These are phyloP conservation scores for Diatrype stigma DNA, from an alignment of 2,329 filamentous ascomycete species.

Conservation along the genomic window DNA sequence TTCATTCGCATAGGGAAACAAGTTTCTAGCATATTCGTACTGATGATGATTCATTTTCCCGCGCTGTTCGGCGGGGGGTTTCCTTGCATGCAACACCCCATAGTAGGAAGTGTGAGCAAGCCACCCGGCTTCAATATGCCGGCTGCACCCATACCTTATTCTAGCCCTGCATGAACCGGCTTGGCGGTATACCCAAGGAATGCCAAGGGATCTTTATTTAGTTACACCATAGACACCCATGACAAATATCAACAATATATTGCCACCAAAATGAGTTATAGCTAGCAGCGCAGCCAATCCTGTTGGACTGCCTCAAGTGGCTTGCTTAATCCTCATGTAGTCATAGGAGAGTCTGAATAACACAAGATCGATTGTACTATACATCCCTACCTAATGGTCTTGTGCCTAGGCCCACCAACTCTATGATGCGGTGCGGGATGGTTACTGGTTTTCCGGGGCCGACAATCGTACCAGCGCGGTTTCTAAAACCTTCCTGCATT, in stretches of 20 bases:
- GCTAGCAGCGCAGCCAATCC: too few species aligned
- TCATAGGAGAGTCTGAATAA: not conserved
- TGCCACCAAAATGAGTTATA: too few species aligned
- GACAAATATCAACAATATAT: too few species aligned
- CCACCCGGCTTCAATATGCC: too few species aligned
- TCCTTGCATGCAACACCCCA: too few species aligned
- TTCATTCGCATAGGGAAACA: not conserved
- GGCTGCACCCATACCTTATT: not conserved
- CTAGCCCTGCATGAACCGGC: not conserved
- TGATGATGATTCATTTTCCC: too few species aligned
- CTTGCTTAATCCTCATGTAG: not conserved
- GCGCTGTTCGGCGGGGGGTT: too few species aligned
- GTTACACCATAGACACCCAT: not conserved
- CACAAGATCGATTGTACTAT: too few species aligned
- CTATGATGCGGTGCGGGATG: constrained; percentile 1
- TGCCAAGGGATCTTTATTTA: not conserved
- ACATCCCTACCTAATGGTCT: too few species aligned
- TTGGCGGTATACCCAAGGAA: not conserved
- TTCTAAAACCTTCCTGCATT: constrained; percentile 45
- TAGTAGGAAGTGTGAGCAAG: too few species aligned
- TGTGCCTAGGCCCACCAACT: not conserved
- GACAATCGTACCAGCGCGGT: constrained; percentile 32
- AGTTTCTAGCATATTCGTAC: too few species aligned
- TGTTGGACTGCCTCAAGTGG: too few species aligned
- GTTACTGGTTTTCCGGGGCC: not conserved